phyloP scores from a whole-genome alignment of 306 rosid species.

The Prinsepia uniflora region DNA sequence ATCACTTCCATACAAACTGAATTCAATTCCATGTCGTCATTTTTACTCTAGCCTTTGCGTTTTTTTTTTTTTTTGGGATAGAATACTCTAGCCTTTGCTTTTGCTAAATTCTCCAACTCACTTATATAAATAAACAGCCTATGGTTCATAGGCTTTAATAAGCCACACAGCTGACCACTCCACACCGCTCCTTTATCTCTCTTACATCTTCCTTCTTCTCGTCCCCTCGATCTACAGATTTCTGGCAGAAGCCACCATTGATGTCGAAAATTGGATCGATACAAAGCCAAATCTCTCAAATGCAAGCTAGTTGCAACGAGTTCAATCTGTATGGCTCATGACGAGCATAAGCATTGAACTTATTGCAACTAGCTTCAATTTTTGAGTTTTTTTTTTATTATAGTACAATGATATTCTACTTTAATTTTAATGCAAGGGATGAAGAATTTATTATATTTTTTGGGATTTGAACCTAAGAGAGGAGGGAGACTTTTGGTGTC shows the following conservation, averaged over 20 bases:
- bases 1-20: slow-evolving; percentile 9
- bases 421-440: too few relatives aligned
- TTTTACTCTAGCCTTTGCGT: slow-evolving; percentile 5
- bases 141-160: background rate
- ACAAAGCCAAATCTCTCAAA: slow-evolving; percentile 31
- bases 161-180: slow-evolving; percentile 3
- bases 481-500: too few relatives aligned
- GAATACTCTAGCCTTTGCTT: slow-evolving; percentile 3
- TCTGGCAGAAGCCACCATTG: slow-evolving; percentile 28
- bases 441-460: too few relatives aligned
- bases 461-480: too few relatives aligned
- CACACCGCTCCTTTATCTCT: background rate
- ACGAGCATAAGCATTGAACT: slow-evolving; percentile 8
- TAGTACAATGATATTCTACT: too few relatives aligned
- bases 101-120: slow-evolving; percentile 8
- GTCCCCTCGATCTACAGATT: slow-evolving; percentile 18
- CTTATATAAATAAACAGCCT: background rate
- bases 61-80: too few relatives aligned
- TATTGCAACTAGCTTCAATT: slow-evolving; percentile 22
- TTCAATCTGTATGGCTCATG: slow-evolving; percentile 6
- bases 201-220: slow-evolving; percentile 21
- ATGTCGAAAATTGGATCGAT: background rate
- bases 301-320: slow-evolving; percentile 41
- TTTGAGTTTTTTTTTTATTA: slow-evolving; percentile 1
- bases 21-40: slow-evolving; percentile 13